Base-by-base conservation (phyloP, 2,329 filamentous ascomycete genomes). In the Madurella mycetomatis region DNA sequence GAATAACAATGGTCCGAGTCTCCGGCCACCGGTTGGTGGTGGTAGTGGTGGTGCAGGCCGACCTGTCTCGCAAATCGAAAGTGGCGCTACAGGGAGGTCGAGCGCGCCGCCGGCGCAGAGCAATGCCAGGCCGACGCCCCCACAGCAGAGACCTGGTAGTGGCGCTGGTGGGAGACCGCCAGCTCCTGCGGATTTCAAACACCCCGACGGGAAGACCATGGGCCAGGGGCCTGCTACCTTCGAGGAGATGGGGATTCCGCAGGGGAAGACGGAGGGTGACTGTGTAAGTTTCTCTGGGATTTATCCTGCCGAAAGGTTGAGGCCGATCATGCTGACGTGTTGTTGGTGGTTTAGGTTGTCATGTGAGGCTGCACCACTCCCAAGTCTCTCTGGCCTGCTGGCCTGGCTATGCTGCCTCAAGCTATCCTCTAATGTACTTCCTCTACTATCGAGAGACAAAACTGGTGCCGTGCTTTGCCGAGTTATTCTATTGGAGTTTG, bases 191-290 rank as follows among this genome's bases (percentile, higher is more conserved):
- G 67, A 73, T 49, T 7, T 16, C 7, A 53, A 44, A 12, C 64
- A 66, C 57, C 64, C 65, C 1, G 64, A 65, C 52, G 65, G 66
- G 17, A 73, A 71, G 58, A 69, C 74, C 44, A 76, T 81, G 32
- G 80, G 79, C 47, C 89, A 91, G 67, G 94, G 92, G 11, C 92
- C 94, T 1, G 90, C 94, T 64, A 97, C 94, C 0, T 99, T 99
- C 70, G 92, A 96, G 68, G 92, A 95, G 68, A 99, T 99, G 94
- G 94, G 94, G 40, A 92, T 99, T 64, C 90, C 91, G 7, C 81
- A 85, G 65, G 85, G 80, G 46, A 92, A 94, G 71, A 81, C 86
- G 58, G 89, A 96, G n/a, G 82, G 83, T 62, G 92, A 97, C 72
- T 99, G 92, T 76, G 92, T 96, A 83, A 80, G 81, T 79, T 30